Evolutionary conservation across 2,329 filamentous ascomycete species (phyloP).

Genomic region (Pseudogymnoascus sp.): DNA sequence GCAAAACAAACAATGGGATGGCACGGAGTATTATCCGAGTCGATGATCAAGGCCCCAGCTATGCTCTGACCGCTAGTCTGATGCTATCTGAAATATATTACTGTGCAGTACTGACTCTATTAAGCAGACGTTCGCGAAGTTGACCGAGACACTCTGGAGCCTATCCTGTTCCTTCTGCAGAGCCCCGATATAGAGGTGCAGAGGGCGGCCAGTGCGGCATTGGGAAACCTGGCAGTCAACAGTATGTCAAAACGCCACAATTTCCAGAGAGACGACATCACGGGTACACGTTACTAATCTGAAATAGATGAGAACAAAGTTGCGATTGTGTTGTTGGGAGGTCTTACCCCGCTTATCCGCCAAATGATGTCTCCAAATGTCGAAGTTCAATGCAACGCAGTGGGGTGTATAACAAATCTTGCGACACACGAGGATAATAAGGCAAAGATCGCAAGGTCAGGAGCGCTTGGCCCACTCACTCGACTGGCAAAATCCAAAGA

Average conservation of each 20-base stretch:
- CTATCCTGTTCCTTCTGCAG: slow-evolving; percentile 89
- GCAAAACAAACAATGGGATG: neutral
- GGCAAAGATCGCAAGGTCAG: slow-evolving; percentile 93
- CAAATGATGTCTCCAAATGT: slow-evolving; percentile 99
- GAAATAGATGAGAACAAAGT: slow-evolving; percentile 92
- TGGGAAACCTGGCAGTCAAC: slow-evolving; percentile 95
- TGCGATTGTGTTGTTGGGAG: slow-evolving; percentile 85
- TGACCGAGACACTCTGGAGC: slow-evolving; percentile 87
- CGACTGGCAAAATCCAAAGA: slow-evolving; percentile 93
- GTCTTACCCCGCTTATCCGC: slow-evolving; percentile 82
- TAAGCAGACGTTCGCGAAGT: slow-evolving; percentile 86
- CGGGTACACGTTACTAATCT: slow-evolving; percentile 34
- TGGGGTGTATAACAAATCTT: slow-evolving; percentile 96
- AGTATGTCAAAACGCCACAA: slow-evolving; percentile 50
- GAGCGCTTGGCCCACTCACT: slow-evolving; percentile 84
- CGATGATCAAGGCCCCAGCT: neutral
- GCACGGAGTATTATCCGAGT: neutral
- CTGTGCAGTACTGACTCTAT: neutral
- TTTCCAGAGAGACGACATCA: neutral
- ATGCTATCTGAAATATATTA: neutral
- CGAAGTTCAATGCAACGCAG: slow-evolving; percentile 97
- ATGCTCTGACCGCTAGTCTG: slow-evolving; percentile 17
- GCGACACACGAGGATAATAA: slow-evolving; percentile 99
- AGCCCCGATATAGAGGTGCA: slow-evolving; percentile 97
- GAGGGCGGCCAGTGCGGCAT: slow-evolving; percentile 86